These are phyloP conservation scores for Haplosporangium gracile DNA, from an alignment of 192 early-diverging fungal species.

Conservation along the genomic window DNA sequence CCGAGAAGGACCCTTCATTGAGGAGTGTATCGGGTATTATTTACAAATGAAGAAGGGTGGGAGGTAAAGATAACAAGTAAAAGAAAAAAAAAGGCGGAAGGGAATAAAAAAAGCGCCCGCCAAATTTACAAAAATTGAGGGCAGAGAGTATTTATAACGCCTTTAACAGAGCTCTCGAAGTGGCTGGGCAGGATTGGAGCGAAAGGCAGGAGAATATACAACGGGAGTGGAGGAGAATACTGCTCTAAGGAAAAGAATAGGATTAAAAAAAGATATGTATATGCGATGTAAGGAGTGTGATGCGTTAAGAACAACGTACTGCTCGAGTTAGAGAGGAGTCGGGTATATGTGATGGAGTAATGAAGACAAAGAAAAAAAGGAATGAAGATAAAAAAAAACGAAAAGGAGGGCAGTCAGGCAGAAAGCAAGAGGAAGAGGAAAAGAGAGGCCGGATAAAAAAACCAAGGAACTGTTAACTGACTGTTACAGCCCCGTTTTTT, in stretches of 20 bases:
- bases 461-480: not conserved
- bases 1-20: slow-evolving; percentile 27
- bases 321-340: not conserved
- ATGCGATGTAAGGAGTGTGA: not conserved
- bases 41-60: not conserved
- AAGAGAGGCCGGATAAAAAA: not conserved
- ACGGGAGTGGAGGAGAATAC: not conserved
- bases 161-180: not conserved
- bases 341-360: slow-evolving; percentile 3
- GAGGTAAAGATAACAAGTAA: not conserved
- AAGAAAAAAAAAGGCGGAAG: not conserved
- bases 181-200: not conserved
- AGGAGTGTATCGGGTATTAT: slow-evolving; percentile 1
- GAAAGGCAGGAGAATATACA: slow-evolving; percentile 1
- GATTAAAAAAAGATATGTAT: not conserved
- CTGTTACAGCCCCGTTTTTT: slow-evolving; percentile 5
- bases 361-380: not conserved
- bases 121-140: not conserved
- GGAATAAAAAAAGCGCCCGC: slow-evolving; percentile 9
- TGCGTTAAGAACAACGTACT: not conserved
- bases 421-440: not conserved
- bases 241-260: not conserved
- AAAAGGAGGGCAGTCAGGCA: not conserved
- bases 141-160: slow-evolving; percentile 7
- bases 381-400: not conserved